phyloP scores from a whole-genome alignment of 495 filamentous ascomycete genomes.

The Daldinia caldariorum region DNA sequence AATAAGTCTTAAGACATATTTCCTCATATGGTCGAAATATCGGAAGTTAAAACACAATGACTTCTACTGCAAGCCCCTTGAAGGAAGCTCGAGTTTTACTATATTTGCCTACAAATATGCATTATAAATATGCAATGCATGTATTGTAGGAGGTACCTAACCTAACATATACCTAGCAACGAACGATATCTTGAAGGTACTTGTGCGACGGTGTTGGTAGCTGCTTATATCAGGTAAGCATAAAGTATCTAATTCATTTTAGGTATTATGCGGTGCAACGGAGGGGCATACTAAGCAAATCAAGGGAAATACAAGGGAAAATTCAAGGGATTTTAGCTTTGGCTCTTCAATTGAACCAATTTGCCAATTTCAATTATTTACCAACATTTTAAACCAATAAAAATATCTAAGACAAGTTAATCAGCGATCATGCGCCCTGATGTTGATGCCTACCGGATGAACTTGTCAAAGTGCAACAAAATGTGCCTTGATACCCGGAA shows the following conservation, averaged over 20 bases:
- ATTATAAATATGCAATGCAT: neutral
- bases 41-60: neutral
- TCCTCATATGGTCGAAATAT: neutral
- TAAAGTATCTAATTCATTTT: neutral
- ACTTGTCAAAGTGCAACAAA: neutral
- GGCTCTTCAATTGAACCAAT: slow-evolving; percentile 2
- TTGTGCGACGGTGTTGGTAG: neutral
- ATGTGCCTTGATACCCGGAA: slow-evolving; percentile 11
- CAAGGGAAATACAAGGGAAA: slow-evolving; percentile 6
- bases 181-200: too few relatives aligned
- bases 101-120: neutral
- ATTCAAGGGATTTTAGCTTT: slow-evolving; percentile 9
- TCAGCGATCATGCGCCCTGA: neutral
- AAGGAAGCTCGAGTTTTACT: neutral
- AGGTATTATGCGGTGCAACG: neutral
- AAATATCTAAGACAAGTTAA: neutral
- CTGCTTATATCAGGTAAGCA: neutral
- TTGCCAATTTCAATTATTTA: neutral
- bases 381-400: neutral
- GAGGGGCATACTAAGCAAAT: slow-evolving; percentile 5
- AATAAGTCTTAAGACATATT: slow-evolving; percentile 5
- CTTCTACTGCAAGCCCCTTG: neutral
- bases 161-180: too few relatives aligned
- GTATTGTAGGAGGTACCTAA: neutral
- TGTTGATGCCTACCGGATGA: slow-evolving; percentile 16